Conservation (phyloP, 2,329 filamentous ascomycete genomes). For the Blastomyces silverae region DNA sequence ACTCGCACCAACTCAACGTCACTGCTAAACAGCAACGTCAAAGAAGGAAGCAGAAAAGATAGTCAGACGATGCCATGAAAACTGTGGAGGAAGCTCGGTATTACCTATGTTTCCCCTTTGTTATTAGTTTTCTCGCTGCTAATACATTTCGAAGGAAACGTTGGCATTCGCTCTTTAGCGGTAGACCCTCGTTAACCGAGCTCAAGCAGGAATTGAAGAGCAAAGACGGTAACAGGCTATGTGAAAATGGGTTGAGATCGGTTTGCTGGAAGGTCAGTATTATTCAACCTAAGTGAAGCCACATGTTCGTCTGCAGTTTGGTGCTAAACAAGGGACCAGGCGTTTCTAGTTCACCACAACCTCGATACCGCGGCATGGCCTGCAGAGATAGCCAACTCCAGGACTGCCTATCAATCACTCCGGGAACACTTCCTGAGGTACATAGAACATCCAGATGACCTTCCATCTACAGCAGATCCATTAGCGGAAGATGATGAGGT, state of each 20-base stretch:
- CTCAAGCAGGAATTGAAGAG: conserved; percentile 59
- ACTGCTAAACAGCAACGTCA: neutral
- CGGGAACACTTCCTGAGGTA: conserved; percentile 70
- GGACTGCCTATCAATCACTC: conserved; percentile 66
- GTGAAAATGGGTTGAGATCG: conserved; percentile 68
- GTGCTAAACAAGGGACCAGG: conserved; percentile 44
- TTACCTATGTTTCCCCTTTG: conserved; percentile 14
- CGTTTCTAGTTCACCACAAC: conserved; percentile 71
- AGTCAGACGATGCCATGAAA: conserved; percentile 42
- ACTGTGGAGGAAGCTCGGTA: conserved; percentile 51
- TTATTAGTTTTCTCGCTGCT: conserved; percentile 16
- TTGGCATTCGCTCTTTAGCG: conserved; percentile 58
- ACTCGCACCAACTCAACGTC: neutral
- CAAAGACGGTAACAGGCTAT: conserved; percentile 54
- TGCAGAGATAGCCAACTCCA: conserved; percentile 58
- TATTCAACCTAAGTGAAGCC: neutral
- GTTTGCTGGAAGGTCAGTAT: conserved; percentile 77
- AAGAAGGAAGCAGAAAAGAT: conserved; percentile 11
- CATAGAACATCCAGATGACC: conserved; percentile 75
- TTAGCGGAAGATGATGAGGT: conserved; percentile 73
- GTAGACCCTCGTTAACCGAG: conserved; percentile 51
- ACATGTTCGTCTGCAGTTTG: neutral
- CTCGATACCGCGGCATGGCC: conserved; percentile 62
- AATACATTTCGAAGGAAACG: conserved; percentile 48
- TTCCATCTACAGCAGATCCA: conserved; percentile 70